Base-by-base conservation (phyloP, 2,329 filamentous ascomycete genomes). In the Cladophialophora yegresii region DNA sequence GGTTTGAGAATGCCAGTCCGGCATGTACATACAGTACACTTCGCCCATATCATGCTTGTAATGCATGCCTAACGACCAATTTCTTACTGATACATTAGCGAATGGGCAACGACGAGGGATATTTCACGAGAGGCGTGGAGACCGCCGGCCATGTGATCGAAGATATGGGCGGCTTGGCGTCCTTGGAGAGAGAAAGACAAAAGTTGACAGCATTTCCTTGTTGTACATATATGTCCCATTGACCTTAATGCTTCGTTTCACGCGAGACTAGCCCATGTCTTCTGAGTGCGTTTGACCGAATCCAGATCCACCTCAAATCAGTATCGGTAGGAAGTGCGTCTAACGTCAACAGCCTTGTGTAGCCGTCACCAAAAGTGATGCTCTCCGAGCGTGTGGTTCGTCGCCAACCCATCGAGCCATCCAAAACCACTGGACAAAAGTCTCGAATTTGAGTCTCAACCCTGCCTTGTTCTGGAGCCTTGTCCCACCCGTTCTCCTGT, bases 191-290 rank as follows among this genome's bases (percentile, higher is more conserved):
- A 28, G 23, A 50, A 26, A 23, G 47, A 26, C 6, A 50, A 50
- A 50, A 50, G 47, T 50, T 50, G 9, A 16, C 22, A 12, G 47
- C 47, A 50, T 12, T 26, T 13, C 20, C 23, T 50, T 20, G 47
- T 50, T 50, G 47, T 50, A 50, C 47, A 50, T 50, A 50, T 22
- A 50, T 28, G 47, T 20, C 9, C 47, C 23, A 50, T n/a, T 28
- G 47, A 26, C 22, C 47, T 50, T 50, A 13, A 28, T 26, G 47
- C 16, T 16, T 50, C 47, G 8, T 50, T 50, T n/a, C n/a, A 43
- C 1, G 13, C 16, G 16, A 43, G 36, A n/a, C 36, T 43, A 8
- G 16, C 5, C 7, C 36, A n/a, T 20, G 13, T 16, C n/a, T n/a
- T 8, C 16, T n/a, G 16, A n/a, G 13, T 9, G 36, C 36, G 13